These are phyloP conservation scores for Neolentinus lepideus DNA, from an alignment of 1,284 basidiomycete species.

Conservation along the genomic window DNA sequence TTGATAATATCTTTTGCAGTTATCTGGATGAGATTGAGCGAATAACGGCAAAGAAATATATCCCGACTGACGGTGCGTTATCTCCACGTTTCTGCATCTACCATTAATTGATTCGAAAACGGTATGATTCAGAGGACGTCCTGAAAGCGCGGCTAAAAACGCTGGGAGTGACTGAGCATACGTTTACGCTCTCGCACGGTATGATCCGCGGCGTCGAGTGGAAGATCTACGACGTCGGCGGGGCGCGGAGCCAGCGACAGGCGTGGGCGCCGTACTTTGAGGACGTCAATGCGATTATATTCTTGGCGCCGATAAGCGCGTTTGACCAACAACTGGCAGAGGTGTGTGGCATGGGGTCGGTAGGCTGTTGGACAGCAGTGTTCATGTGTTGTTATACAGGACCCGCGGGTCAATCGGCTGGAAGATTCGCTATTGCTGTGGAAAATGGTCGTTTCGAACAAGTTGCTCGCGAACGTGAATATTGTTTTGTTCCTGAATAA, in stretches of 20 bases:
- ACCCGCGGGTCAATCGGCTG: conserved; percentile 60
- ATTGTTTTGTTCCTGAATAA: conserved; percentile 78
- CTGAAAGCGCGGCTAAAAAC: conserved; percentile 70
- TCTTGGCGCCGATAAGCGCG: conserved; percentile 75
- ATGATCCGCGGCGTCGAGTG: conserved; percentile 56
- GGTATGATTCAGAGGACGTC: conserved; percentile 55
- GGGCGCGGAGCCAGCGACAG: conserved; percentile 64
- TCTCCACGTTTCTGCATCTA: not conserved
- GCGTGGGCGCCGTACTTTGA: conserved; percentile 83
- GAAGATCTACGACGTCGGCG: conserved; percentile 80
- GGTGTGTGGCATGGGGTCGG: conserved; percentile 28
- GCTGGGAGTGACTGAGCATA: conserved; percentile 70
- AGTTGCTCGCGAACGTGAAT: conserved; percentile 58
- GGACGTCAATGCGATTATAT: conserved; percentile 78
- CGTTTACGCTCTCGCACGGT: conserved; percentile 56
- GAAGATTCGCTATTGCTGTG: conserved; percentile 72
- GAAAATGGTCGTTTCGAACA: conserved; percentile 62
- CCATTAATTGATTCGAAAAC: not conserved
- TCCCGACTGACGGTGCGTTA: conserved; percentile 68
- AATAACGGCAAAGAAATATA: conserved; percentile 73
- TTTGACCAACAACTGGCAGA: conserved; percentile 77
- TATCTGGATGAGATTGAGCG: conserved; percentile 73
- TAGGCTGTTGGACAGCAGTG: not conserved
- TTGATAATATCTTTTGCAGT: conserved; percentile 27
- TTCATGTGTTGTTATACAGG: conserved; percentile 30